phyloP scores from a whole-genome alignment of 768 basidiomycete genomes.

The Psilocybe tampanensis region DNA sequence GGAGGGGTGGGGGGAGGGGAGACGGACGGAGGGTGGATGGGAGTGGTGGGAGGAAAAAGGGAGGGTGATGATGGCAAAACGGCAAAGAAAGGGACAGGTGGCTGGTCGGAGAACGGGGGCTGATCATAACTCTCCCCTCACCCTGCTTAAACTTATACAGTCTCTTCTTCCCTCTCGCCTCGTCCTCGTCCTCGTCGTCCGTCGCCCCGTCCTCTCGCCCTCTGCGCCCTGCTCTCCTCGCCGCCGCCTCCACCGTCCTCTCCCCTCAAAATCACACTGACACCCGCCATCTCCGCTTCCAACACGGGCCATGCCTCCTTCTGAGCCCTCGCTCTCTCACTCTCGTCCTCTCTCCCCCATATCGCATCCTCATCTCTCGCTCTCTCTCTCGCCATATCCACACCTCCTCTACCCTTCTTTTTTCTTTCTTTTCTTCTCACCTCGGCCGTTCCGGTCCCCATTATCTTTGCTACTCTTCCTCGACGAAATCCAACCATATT shows the following conservation, averaged over 20 bases:
- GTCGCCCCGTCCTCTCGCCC: too few relatives aligned
- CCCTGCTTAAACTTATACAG: slow-evolving; percentile 23
- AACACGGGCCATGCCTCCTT: not conserved
- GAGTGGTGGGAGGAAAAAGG: slow-evolving; percentile 45
- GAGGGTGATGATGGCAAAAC: slow-evolving; percentile 51
- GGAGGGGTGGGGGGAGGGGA: slow-evolving; percentile 23
- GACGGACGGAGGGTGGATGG: slow-evolving; percentile 38
- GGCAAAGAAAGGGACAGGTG: slow-evolving; percentile 66
- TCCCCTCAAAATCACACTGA: not conserved
- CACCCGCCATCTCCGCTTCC: not conserved
- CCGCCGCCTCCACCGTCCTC: too few relatives aligned
- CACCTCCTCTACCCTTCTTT: not conserved
- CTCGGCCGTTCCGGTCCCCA: not conserved
- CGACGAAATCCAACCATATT: not conserved
- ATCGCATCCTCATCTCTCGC: not conserved
- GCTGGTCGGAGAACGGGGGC: slow-evolving; percentile 57
- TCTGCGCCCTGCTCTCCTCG: too few relatives aligned
- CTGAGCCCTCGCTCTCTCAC: not conserved
- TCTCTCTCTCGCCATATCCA: not conserved
- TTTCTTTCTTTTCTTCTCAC: not conserved
- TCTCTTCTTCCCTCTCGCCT: not conserved
- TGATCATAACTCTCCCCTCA: slow-evolving; percentile 23
- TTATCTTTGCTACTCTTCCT: not conserved
- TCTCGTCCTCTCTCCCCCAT: not conserved
- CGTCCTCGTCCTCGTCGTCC: too few relatives aligned